Conservation (phyloP, 140 eudicot genomes). For the Flaveria floridana region DNA sequence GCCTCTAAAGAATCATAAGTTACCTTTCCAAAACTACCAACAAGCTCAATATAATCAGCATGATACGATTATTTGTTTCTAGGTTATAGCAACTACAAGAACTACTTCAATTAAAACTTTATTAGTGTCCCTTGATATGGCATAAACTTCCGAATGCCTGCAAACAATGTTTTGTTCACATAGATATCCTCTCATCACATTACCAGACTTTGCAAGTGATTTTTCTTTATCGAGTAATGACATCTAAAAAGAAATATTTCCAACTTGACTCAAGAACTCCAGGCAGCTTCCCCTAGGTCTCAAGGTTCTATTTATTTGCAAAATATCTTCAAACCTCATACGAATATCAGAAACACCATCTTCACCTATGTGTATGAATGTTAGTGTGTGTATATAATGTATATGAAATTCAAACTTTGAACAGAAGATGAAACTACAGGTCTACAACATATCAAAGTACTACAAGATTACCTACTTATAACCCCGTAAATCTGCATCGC, state of each 20-base stretch:
- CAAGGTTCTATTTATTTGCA: too few relatives aligned
- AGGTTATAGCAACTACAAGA: conserved; percentile 18
- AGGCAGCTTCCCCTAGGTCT: too few relatives aligned
- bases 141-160: not conserved
- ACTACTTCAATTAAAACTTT: conserved; percentile 4
- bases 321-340: too few relatives aligned
- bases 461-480: conserved; percentile 1
- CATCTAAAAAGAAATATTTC: not conserved
- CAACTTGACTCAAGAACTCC: conserved; percentile 15
- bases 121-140: conserved; percentile 4
- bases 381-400: too few relatives aligned
- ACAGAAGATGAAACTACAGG: not conserved
- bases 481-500: too few relatives aligned
- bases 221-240: too few relatives aligned
- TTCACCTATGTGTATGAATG: too few relatives aligned
- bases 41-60: not conserved
- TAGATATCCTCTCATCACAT: too few relatives aligned
- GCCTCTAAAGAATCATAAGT: not conserved
- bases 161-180: not conserved
- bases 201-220: too few relatives aligned
- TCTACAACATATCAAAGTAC: conserved; percentile 2
- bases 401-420: too few relatives aligned
- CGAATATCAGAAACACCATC: too few relatives aligned
- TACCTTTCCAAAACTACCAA: conserved; percentile 1
- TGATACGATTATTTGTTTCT: conserved; percentile 8